phyloP scores from a whole-genome alignment of 495 filamentous ascomycete species.

The Gamarada debralockiae region DNA sequence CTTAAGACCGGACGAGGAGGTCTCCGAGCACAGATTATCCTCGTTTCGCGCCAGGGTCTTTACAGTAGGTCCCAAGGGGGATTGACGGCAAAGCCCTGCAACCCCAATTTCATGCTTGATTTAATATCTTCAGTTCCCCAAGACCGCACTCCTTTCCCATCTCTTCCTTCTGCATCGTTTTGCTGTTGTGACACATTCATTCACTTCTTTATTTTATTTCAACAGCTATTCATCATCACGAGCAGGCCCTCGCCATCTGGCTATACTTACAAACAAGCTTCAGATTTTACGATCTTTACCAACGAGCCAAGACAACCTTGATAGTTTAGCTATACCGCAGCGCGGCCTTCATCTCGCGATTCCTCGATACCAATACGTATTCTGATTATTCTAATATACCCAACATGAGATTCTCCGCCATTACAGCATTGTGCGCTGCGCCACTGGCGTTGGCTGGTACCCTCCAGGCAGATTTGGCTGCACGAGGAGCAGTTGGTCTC shows the following conservation, averaged over 20 bases:
- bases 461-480: constrained; percentile 22
- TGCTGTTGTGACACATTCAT: constrained; percentile 22
- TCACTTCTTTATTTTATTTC: constrained; percentile 31
- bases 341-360: constrained; percentile 18
- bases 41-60: constrained; percentile 46
- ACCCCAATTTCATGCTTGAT: constrained; percentile 48
- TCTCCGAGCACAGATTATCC: constrained; percentile 32
- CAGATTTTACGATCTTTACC: constrained; percentile 19
- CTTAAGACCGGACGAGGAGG: constrained; percentile 16
- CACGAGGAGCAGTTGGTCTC: constrained; percentile 2
- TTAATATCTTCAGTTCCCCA: constrained; percentile 39
- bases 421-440: constrained; percentile 41
- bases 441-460: constrained; percentile 46
- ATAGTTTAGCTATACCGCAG: constrained; percentile 26
- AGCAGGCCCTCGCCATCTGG: constrained; percentile 52
- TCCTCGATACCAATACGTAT: constrained; percentile 19
- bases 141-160: constrained; percentile 32
- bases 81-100: constrained; percentile 21
- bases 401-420: constrained; percentile 50
- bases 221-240: constrained; percentile 40
- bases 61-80: constrained; percentile 28
- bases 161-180: constrained; percentile 32
- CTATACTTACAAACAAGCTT: constrained; percentile 15
- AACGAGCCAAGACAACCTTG: constrained; percentile 23
- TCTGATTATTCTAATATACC: constrained; percentile 20